phyloP scores from a whole-genome alignment of 139 green algal species.

The Chlorella sorokiniana region DNA sequence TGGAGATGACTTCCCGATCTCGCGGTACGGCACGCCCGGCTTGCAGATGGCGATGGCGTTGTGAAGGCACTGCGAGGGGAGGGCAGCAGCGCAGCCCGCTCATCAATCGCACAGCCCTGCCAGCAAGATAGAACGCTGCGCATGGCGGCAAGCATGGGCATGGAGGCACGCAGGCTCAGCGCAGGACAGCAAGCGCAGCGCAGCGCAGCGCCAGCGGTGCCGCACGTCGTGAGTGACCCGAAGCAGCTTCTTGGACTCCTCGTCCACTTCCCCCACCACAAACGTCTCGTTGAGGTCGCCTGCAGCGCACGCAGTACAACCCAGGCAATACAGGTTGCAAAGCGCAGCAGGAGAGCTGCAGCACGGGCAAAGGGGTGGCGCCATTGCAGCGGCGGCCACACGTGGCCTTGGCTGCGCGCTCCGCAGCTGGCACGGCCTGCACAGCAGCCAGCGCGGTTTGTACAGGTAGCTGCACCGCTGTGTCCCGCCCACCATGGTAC shows the following conservation, averaged over 20 bases:
- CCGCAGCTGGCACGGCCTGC: too few relatives aligned
- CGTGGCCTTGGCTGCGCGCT: too few relatives aligned
- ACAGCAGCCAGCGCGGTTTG: too few relatives aligned
- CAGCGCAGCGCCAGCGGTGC: too few relatives aligned
- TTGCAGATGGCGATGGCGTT: slow-evolving; percentile 87
- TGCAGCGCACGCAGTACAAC: too few relatives aligned
- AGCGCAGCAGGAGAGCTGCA: too few relatives aligned
- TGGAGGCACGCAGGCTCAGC: not conserved
- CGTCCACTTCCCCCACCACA: slow-evolving; percentile 80
- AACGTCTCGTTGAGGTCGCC: slow-evolving; percentile 98
- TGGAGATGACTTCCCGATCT: slow-evolving; percentile 92
- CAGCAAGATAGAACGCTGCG: too few relatives aligned
- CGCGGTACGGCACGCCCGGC: slow-evolving; percentile 88
- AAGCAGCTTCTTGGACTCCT: slow-evolving; percentile 79
- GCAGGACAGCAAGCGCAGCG: not conserved
- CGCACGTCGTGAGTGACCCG: slow-evolving; percentile 64
- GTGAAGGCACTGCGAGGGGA: slow-evolving; percentile 70
- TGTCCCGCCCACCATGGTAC: slow-evolving; percentile 67
- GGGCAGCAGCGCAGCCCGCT: not conserved
- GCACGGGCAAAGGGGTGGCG: too few relatives aligned
- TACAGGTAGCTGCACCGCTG: too few relatives aligned
- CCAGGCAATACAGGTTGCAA: too few relatives aligned
- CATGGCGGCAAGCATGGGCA: not conserved
- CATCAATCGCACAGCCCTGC: not conserved
- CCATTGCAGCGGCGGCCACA: too few relatives aligned